phyloP scores from a whole-genome alignment of 345 rosid genomes.

The Citrus inodora region DNA sequence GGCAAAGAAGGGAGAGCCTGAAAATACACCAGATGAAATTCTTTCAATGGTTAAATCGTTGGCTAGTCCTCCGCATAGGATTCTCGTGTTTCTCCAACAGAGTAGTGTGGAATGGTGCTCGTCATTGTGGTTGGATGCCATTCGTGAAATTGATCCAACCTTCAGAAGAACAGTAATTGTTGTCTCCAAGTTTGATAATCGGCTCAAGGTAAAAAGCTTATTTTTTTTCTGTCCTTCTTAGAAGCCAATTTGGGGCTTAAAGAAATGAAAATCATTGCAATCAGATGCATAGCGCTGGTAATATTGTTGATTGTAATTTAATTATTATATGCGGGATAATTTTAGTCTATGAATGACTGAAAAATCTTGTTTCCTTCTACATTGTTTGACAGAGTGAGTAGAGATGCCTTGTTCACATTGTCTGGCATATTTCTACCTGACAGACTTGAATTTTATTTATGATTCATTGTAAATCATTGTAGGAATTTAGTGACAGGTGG shows the following conservation, averaged over 20 bases:
- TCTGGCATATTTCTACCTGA: neutral
- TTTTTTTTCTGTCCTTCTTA: neutral
- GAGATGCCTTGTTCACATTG: neutral
- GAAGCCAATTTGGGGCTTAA: neutral
- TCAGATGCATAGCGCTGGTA: neutral
- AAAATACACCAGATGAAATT: constrained; percentile 84
- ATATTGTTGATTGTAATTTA: neutral
- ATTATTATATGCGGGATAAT: neutral
- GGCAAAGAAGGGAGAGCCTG: constrained; percentile 99
- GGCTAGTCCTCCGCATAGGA: constrained; percentile 94
- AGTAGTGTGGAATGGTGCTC: constrained; percentile 99
- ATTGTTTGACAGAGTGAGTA: neutral
- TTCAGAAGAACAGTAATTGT: constrained; percentile 82
- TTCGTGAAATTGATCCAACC: constrained; percentile 88
- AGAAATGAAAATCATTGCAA: neutral
- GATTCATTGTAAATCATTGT: constrained; percentile 16
- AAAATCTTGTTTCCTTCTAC: constrained; percentile 1
- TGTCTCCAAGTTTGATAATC: constrained; percentile 95
- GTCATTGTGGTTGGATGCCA: constrained; percentile 87
- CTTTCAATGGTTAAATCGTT: constrained; percentile 88
- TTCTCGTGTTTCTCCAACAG: constrained; percentile 90
- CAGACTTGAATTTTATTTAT: neutral
- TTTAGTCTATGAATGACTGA: neutral
- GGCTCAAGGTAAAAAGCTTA: constrained; percentile 65
- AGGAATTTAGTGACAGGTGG: constrained; percentile 84